Base-by-base conservation (phyloP, 2,329 filamentous ascomycete genomes). In the Thermomyces lanuginosus region DNA sequence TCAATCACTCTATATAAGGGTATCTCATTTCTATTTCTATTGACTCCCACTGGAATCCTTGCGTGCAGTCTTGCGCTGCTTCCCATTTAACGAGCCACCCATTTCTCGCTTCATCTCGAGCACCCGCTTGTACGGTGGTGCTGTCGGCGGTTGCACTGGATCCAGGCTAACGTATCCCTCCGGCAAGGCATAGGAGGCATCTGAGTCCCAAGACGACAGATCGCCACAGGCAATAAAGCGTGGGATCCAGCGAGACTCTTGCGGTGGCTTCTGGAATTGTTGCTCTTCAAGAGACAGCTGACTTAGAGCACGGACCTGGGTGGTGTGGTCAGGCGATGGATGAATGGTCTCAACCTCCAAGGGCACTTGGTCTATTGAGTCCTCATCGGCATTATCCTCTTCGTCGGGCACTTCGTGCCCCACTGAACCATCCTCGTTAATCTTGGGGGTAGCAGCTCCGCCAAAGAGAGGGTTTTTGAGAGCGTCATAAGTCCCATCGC, bases 211-310 rank as follows among this genome's bases (percentile, higher is more conserved):
- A 7, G 81, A 75, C 13, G 83, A 91, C 28, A 98, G 64, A 54
- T 98, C 89, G 23, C 89, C 89, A 49, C 89, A 98, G n/a, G 89
- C 84, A 43, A 98, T 69, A 48, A 98, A 98, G 0, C 86, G 83
- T 3, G 84, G 83, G 40, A 95, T 86, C 83, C 86, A 95, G 26
- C 76, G 61, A 16, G 62, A 52, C 33, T 71, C 63, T 30, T 46
- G 36, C 36, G 47, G 31, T 30, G 7, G 39, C 32, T 19, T 31
- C 29, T 8, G 35, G 11, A 16, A 24, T 25, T 10, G 31, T 51
- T 43, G 51, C 34, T 36, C 32, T 32, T 51, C 22, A 36, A 41
- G 36, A 62, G 66, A 45, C 25, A 29, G 31, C 22, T 33, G 31
- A 11, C 71, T 64, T n/a, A 63, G 34, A 21, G 37, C 35, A 4